Base-by-base conservation (phyloP, 78 protist genomes). In the Speleostelium caveatum region DNA sequence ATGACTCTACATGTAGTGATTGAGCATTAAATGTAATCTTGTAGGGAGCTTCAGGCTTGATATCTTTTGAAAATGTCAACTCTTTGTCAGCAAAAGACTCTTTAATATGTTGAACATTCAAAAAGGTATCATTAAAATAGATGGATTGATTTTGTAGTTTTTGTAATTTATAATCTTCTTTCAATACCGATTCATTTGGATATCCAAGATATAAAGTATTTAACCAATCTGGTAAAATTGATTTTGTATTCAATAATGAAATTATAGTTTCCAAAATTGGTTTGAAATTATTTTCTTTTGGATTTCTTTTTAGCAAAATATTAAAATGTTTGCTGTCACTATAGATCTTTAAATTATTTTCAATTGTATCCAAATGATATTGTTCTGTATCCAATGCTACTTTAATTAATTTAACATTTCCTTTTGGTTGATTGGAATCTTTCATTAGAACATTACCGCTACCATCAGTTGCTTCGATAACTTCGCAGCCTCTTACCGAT, bases 151-250 rank as follows among this genome's bases (percentile, higher is more conserved):
- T 74, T 49, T 24, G 30, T 86, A 39, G 35, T 22, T 60, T 32
- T 32, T 51, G 32, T 4, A 4, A 21, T 7, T 32, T 3, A 21
- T 68, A 32, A 42, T 17, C 14, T 12, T 35, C 49, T 30, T 7
- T 21, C 22, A 10, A 45, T 8, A 38, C 6, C n/a, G 93, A 86
- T 22, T 78, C 87, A 39, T 86, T 83, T 24, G 90, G 90, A 35
- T 94, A 93, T n/a, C 98, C 99, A n/a, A 98, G 68, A 51, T 97
- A 95, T 39, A 96, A 73, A 21, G 96, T 95, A 33, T 77, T 83
- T 28, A 98, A 94, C 99, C 99, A 98, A 12, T 92, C 95, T 19
- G 99, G 99, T 6, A 98, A 92, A 45, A 73, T 77, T 26, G 56
- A 2, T 32, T 61, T 58, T 49, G 65, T 1, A 41, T 72, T 63